Evolutionary conservation across 768 basidiomycete species (phyloP), one percentile per base, ranked within the genome.

Genomic region (Punctularia strigosozonata): DNA sequence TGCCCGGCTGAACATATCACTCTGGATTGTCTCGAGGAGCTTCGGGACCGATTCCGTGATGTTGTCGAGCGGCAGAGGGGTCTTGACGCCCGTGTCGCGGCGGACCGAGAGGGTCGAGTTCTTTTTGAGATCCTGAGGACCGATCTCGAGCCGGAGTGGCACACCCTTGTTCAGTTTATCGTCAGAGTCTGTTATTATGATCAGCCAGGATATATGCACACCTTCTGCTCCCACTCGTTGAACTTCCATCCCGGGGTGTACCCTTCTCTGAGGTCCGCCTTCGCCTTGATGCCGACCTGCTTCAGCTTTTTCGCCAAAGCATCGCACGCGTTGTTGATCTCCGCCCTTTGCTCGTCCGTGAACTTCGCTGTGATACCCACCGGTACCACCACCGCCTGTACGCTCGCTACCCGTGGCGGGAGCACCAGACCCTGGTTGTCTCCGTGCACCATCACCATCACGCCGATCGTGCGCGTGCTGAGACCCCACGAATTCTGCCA

Each of bases 401-500:
- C 61, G 45, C 72, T 75, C n/a, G 95, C 94, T 24, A 99, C 94
- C 7, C 89, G 73, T 44, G 95, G 95, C n/a, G 95, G 95, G 40
- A 98, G 77, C 10, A 98, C 92, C 48, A 99, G 62, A 13, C 95
- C 95, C 54, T 95, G 87, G 57, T 99, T 90, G 58, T 99, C 95
- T 24, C 94, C 92, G 54, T 99, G 94, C 4, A 88, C 78, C 95
- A 99, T 99, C 50, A 95, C 91, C 94, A 97, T 97, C 41, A 97
- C 87, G 53, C 95, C 95, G 50, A 99, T 89, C 20, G 86, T 75
- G 41, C 95, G 71, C n/a, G 94, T 98, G 34, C 85, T 88, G 38
- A 98, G 64, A 52, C 95, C 95, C 95, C 95, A 98, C 24, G 88
- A 92, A 63, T 97, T 99, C 61, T 98, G 94, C 90, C 91, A 98